Percentiles rank a stretch among this genome's conserved stretches.
Conservation (phyloP, 2,329 filamentous ascomycete species). For the Penicillium sp. region DNA sequence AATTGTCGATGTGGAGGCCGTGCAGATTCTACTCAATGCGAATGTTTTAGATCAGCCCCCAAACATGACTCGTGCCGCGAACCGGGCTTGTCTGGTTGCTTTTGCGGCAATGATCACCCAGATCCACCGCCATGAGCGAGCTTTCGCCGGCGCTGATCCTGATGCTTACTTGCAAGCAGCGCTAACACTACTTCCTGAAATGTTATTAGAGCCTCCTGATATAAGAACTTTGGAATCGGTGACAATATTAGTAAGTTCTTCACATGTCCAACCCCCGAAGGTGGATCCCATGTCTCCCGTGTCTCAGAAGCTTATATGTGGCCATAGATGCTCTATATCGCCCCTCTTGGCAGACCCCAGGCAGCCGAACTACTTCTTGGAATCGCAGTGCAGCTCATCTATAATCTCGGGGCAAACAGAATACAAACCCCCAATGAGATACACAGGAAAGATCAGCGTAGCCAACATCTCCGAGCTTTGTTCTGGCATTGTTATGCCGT, state of each 20-base stretch:
- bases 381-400: slow-evolving; percentile 25
- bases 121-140: slow-evolving; percentile 25
- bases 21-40: slow-evolving; percentile 18
- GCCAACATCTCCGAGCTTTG: slow-evolving; percentile 23
- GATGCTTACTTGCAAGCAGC: slow-evolving; percentile 25
- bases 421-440: slow-evolving; percentile 1
- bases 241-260: slow-evolving; percentile 21
- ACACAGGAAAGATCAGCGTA: slow-evolving; percentile 5
- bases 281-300: not conserved
- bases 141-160: slow-evolving; percentile 22
- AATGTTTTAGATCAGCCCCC: slow-evolving; percentile 15
- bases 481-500: slow-evolving; percentile 29
- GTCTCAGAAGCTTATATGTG: not conserved
- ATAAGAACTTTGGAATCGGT: slow-evolving; percentile 22
- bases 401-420: slow-evolving; percentile 22
- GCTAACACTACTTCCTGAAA: slow-evolving; percentile 21
- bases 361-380: slow-evolving; percentile 21
- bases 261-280: not conserved
- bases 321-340: slow-evolving; percentile 19
- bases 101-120: slow-evolving; percentile 27
- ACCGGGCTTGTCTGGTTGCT: slow-evolving; percentile 22
- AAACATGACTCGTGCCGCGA: slow-evolving; percentile 8
- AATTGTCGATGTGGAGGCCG: slow-evolving; percentile 18
- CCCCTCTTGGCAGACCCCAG: slow-evolving; percentile 25
- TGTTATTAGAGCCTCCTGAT: slow-evolving; percentile 23